Base-by-base conservation (phyloP, 2,329 filamentous ascomycete species). In the Penicillium aurantiogriseum region DNA sequence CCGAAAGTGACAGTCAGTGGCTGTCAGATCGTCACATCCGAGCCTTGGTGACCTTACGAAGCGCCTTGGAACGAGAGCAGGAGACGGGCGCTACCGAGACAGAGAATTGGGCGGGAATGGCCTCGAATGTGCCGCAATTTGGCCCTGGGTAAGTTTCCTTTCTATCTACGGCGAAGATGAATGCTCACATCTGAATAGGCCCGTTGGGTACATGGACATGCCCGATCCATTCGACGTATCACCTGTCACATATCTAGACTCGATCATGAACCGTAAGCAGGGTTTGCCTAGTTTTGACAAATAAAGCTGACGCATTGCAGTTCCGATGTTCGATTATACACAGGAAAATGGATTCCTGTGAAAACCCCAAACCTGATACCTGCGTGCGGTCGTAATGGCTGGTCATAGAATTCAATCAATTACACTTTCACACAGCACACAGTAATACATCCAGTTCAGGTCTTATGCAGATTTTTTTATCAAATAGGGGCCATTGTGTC, bases 21-120 rank as follows among this genome's bases (percentile, higher is more conserved):
- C 19, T 73, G 2, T 71, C 70, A 2, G 63, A 60, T 21, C 44
- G 66, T 8, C 70, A 71, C 44, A 71, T 73, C 13, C 63, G 67
- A 31, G 69, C 69, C 4, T 47, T 72, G 38, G 60, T 72, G 3
- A 66, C 67, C 0, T 40, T 73, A 10, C 57, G 64, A n/a, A 62
- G 52, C 33, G 58, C 57, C 1, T 52, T 66, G 21, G 59, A 65
- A 29, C 51, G 59, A 25, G 51, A 58, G n/a, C 51, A 47, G 11
- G 62, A 64, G 6, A 48, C 40, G 0, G 39, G 39, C 17, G 11
- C 40, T 29, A 36, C 19, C 6, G 47, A 49, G 1, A 48, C 43
- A 4, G 54, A 63, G 15, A 38, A 56, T 7, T 27, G 38, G 27
- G 10, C n/a, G 4, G 27, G 10, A 15, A 45, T 45, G 25, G 17